These are phyloP conservation scores for Phytophthora palmivora DNA, from an alignment of 352 stramenopile genomes.

Conservation along the genomic window DNA sequence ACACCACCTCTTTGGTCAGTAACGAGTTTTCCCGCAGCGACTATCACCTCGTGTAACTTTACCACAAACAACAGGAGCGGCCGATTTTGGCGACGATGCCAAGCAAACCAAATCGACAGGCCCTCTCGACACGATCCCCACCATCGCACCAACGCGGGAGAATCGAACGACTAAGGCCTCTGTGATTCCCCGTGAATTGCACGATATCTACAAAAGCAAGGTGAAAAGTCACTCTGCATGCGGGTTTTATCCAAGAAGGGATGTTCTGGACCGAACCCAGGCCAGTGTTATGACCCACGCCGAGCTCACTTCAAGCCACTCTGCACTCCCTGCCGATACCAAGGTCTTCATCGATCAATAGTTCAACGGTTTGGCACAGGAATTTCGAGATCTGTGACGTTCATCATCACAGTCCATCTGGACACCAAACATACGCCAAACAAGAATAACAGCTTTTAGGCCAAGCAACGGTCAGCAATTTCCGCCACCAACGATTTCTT, in stretches of 20 bases:
- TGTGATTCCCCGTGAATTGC: background rate
- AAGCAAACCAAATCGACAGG: too few relatives aligned
- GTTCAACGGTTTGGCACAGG: background rate
- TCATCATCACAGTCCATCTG: too few relatives aligned
- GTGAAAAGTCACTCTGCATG: conserved; percentile 15
- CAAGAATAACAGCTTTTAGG: too few relatives aligned
- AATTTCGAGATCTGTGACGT: conserved; percentile 17
- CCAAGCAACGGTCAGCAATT: too few relatives aligned
- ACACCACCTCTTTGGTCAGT: too few relatives aligned
- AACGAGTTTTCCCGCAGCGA: conserved; percentile 8
- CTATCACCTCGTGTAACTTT: conserved; percentile 14
- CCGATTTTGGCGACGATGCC: too few relatives aligned
- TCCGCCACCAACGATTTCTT: too few relatives aligned
- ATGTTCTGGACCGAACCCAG: conserved; percentile 1
- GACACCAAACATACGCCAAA: too few relatives aligned
- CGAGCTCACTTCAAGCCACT: conserved; percentile 9
- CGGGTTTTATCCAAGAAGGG: conserved; percentile 15
- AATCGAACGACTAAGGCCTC: background rate
- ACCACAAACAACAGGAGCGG: background rate
- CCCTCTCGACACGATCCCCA: background rate
- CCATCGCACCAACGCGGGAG: background rate
- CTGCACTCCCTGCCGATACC: conserved; percentile 9
- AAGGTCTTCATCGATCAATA: conserved; percentile 20
- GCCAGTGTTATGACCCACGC: conserved; percentile 14
- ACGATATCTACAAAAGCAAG: conserved; percentile 15